Evolutionary conservation across 2,329 filamentous ascomycete genomes (phyloP).

Genomic region (Fusarium staphyleae): DNA sequence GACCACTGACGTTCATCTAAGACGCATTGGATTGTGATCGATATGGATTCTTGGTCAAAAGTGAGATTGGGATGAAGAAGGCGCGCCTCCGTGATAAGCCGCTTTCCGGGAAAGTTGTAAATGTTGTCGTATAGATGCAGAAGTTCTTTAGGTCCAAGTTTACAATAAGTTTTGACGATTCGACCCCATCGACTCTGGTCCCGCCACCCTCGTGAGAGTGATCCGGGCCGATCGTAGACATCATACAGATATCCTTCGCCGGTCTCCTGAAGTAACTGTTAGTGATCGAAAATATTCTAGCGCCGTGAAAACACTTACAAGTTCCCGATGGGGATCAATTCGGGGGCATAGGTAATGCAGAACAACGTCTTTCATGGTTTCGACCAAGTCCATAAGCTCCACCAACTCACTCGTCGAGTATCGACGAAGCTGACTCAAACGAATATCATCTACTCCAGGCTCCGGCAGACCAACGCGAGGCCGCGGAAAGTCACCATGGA

Average conservation of each 20-base stretch:
- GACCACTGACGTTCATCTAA: conserved; percentile 50
- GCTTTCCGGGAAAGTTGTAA: conserved; percentile 54
- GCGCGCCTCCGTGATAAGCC: conserved; percentile 53
- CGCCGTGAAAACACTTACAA: conserved; percentile 41
- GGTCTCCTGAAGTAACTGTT: conserved; percentile 21
- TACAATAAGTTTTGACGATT: conserved; percentile 55
- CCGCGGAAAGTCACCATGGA: conserved; percentile 54
- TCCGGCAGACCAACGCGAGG: conserved; percentile 49
- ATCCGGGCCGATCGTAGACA: conserved; percentile 40
- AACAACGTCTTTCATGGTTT: conserved; percentile 54
- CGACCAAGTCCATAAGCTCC: conserved; percentile 55
- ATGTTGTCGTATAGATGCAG: conserved; percentile 57
- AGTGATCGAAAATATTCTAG: conserved; percentile 1
- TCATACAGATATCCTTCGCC: conserved; percentile 36
- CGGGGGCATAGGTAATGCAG: conserved; percentile 56
- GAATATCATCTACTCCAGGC: conserved; percentile 50
- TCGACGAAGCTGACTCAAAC: conserved; percentile 53
- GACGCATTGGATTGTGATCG: conserved; percentile 48
- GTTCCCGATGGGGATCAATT: conserved; percentile 47
- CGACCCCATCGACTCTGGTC: conserved; percentile 49
- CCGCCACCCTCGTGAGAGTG: conserved; percentile 46
- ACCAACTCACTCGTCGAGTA: conserved; percentile 54
- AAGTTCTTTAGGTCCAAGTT: conserved; percentile 59
- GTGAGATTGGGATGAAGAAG: conserved; percentile 52
- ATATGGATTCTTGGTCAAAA: conserved; percentile 55